These are phyloP conservation scores for Candida gorgasii DNA, from an alignment of 805 yeast genomes.

Conservation along the genomic window DNA sequence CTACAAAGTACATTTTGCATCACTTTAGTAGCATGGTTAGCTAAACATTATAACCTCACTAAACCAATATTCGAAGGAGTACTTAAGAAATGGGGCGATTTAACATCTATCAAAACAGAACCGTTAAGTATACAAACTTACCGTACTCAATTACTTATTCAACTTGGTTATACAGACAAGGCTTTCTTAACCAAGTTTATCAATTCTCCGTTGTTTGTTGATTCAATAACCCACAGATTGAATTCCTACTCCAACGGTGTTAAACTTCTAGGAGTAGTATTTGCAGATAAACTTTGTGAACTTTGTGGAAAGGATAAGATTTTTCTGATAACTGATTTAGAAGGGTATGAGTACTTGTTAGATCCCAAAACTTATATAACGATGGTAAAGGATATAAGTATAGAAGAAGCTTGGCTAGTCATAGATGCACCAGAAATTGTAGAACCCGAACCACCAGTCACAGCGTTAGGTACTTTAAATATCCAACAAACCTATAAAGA, in stretches of 20 bases:
- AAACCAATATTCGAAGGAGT: slow-evolving; percentile 2
- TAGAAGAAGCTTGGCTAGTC: slow-evolving; percentile 9
- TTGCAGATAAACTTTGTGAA: slow-evolving; percentile 54
- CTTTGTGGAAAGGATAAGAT: slow-evolving; percentile 29
- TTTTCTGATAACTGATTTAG: slow-evolving; percentile 22
- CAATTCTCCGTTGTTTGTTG: slow-evolving; percentile 40
- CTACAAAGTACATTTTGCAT: slow-evolving; percentile 10
- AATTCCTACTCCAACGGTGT: slow-evolving; percentile 46
- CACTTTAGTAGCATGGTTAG: slow-evolving; percentile 16
- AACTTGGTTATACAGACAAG: slow-evolving; percentile 25
- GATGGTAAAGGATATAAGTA: neutral
- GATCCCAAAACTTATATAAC: neutral
- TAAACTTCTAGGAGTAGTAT: slow-evolving; percentile 54
- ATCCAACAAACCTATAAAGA: slow-evolving; percentile 13
- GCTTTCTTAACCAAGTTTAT: slow-evolving; percentile 2
- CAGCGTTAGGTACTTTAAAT: neutral
- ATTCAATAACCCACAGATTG: slow-evolving; percentile 55
- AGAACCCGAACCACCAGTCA: slow-evolving; percentile 1
- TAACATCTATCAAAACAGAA: slow-evolving; percentile 34
- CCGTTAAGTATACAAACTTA: slow-evolving; percentile 46
- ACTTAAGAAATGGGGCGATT: slow-evolving; percentile 25
- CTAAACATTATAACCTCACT: slow-evolving; percentile 6
- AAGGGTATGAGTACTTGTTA: slow-evolving; percentile 10
- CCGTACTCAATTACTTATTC: slow-evolving; percentile 49
- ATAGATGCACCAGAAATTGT: slow-evolving; percentile 7